Evolutionary conservation across 2,329 filamentous ascomycete species (phyloP).

Genomic region (Scedosporium aurantiacum): DNA sequence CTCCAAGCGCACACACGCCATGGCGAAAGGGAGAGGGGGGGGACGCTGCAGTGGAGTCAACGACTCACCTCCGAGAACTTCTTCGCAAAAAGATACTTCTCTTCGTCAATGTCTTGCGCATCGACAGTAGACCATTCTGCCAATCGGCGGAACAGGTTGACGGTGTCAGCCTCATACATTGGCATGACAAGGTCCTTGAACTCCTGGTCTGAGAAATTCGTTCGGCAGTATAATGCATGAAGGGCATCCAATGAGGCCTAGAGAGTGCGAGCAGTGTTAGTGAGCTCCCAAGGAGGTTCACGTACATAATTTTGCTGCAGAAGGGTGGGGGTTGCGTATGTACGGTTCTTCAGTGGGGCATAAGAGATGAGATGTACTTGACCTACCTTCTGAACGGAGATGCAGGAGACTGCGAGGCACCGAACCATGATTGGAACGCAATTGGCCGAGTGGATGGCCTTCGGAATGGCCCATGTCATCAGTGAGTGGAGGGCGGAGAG

Average conservation of each 20-base stretch:
- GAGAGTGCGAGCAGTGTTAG: slow-evolving; percentile 1
- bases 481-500: slow-evolving; percentile 68
- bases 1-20: background rate
- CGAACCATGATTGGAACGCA: slow-evolving; percentile 62
- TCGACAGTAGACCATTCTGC: slow-evolving; percentile 74
- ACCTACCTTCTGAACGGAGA: slow-evolving; percentile 60
- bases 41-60: no score
- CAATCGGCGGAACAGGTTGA: slow-evolving; percentile 60
- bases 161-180: slow-evolving; percentile 62
- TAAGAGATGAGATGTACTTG: background rate
- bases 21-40: slow-evolving; percentile 7
- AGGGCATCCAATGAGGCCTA: slow-evolving; percentile 72
- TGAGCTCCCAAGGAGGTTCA: background rate
- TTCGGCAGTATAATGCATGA: slow-evolving; percentile 69
- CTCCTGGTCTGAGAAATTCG: slow-evolving; percentile 64
- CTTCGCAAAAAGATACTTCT: slow-evolving; percentile 85
- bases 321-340: slow-evolving; percentile 1
- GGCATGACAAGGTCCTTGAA: slow-evolving; percentile 68
- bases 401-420: slow-evolving; percentile 57
- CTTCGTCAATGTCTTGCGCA: slow-evolving; percentile 74
- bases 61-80: slow-evolving; percentile 74
- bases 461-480: slow-evolving; percentile 79
- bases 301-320: slow-evolving; percentile 5
- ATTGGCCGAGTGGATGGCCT: slow-evolving; percentile 61
- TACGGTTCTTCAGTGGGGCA: background rate